A percentile compares a stretch with the other conserved stretches of the same genome.
Evolutionary conservation across 78 protist species (phyloP).

Genomic region (Dictyostelium purpureum): DNA sequence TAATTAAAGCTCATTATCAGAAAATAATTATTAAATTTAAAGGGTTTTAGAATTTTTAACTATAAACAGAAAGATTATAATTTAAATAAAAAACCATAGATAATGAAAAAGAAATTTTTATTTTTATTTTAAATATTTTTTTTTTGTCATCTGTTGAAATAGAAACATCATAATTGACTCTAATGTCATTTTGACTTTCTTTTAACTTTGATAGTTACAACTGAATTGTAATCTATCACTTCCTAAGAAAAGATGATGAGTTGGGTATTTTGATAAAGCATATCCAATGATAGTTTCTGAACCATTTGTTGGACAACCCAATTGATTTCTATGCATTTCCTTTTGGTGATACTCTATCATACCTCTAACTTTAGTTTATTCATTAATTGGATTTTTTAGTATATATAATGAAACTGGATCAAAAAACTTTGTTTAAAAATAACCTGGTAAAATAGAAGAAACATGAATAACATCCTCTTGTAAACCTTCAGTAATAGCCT

Average conservation of each 20-base stretch:
- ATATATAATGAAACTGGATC: not conserved
- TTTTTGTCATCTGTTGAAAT: no score
- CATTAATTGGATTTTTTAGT: not conserved
- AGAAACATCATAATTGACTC: no score
- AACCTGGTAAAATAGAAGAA: slow-evolving; percentile 8
- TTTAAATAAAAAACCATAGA: no score
- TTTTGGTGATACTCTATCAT: not conserved
- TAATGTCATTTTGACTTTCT: not conserved
- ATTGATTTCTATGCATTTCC: slow-evolving; percentile 3
- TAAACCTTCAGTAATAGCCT: slow-evolving; percentile 25
- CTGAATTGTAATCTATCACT: not conserved
- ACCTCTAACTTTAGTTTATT: not conserved
- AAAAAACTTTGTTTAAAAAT: slow-evolving; percentile 13
- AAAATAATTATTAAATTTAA: no score
- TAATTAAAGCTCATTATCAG: no score
- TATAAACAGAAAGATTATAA: no score
- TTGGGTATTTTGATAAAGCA: not conserved
- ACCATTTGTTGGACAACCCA: slow-evolving; percentile 27
- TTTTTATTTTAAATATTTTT: no score
- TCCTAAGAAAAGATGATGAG: not conserved
- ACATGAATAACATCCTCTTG: not conserved
- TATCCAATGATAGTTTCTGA: not conserved
- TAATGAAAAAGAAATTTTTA: no score
- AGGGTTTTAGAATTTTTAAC: no score
- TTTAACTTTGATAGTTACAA: not conserved